These are phyloP conservation scores for Vigna hirtella DNA, from an alignment of 306 rosid genomes.

Conservation along the genomic window DNA sequence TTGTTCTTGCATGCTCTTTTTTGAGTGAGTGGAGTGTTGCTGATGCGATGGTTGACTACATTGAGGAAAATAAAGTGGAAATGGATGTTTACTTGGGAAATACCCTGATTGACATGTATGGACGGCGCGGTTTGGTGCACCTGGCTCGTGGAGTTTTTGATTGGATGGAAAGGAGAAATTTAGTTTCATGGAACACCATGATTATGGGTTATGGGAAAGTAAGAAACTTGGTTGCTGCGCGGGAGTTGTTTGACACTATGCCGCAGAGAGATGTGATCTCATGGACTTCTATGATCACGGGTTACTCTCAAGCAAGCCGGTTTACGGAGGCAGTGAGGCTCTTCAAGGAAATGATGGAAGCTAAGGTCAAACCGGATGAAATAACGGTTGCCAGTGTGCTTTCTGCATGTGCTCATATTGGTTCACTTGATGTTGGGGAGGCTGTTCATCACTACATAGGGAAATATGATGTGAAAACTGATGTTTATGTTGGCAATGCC, in stretches of 20 bases:
- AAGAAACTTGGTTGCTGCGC: slow-evolving; percentile 59
- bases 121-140: slow-evolving; percentile 60
- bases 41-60: slow-evolving; percentile 62
- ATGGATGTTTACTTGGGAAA: slow-evolving; percentile 79
- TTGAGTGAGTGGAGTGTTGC: slow-evolving; percentile 67
- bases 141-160: slow-evolving; percentile 70
- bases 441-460: slow-evolving; percentile 63
- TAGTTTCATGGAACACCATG: slow-evolving; percentile 89
- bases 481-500: slow-evolving; percentile 76
- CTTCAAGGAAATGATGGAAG: slow-evolving; percentile 82
- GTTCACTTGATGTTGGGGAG: slow-evolving; percentile 81
- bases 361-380: slow-evolving; percentile 77
- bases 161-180: slow-evolving; percentile 60
- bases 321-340: slow-evolving; percentile 68
- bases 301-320: slow-evolving; percentile 73
- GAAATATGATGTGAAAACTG: slow-evolving; percentile 63
- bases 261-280: slow-evolving; percentile 76
- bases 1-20: slow-evolving; percentile 63
- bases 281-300: slow-evolving; percentile 84
- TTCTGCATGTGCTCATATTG: slow-evolving; percentile 91
- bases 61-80: slow-evolving; percentile 59
- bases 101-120: slow-evolving; percentile 83
- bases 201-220: slow-evolving; percentile 65
- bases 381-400: slow-evolving; percentile 73
- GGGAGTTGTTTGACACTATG: slow-evolving; percentile 65